phyloP scores from a whole-genome alignment of 495 filamentous ascomycete species.

The Cudoniella acicularis region DNA sequence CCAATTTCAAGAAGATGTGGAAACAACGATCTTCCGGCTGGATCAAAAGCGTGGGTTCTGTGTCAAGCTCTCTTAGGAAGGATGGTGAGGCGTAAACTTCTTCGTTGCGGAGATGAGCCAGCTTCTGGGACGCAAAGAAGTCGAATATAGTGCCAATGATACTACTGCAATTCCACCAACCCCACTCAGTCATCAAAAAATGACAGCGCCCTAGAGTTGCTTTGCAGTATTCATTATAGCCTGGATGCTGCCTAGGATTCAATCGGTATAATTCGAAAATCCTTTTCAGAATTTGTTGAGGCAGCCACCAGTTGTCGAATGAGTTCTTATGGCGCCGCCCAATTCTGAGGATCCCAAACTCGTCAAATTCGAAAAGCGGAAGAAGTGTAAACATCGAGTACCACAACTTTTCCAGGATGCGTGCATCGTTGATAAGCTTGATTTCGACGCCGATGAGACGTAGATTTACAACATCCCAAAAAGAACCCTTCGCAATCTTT shows the following conservation, averaged over 20 bases:
- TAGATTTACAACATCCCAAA: slow-evolving; percentile 56
- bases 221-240: slow-evolving; percentile 79
- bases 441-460: slow-evolving; percentile 33
- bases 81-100: slow-evolving; percentile 68
- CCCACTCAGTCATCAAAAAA: slow-evolving; percentile 74
- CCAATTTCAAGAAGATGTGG: slow-evolving; percentile 84
- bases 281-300: slow-evolving; percentile 61
- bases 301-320: slow-evolving; percentile 69
- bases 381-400: slow-evolving; percentile 66
- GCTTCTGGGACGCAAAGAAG: slow-evolving; percentile 75
- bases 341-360: slow-evolving; percentile 54
- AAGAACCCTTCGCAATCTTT: slow-evolving; percentile 40
- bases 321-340: slow-evolving; percentile 49
- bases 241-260: slow-evolving; percentile 52
- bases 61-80: slow-evolving; percentile 73
- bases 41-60: slow-evolving; percentile 55
- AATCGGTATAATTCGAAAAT: slow-evolving; percentile 62
- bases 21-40: slow-evolving; percentile 78
- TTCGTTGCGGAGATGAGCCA: slow-evolving; percentile 75
- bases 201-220: slow-evolving; percentile 72
- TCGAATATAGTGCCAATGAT: slow-evolving; percentile 82
- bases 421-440: slow-evolving; percentile 44
- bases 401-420: slow-evolving; percentile 68
- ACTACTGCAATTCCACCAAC: slow-evolving; percentile 75
- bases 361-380: slow-evolving; percentile 74